These are phyloP conservation scores for Aeschynomene evenia DNA, from an alignment of 306 rosid species.

Conservation along the genomic window DNA sequence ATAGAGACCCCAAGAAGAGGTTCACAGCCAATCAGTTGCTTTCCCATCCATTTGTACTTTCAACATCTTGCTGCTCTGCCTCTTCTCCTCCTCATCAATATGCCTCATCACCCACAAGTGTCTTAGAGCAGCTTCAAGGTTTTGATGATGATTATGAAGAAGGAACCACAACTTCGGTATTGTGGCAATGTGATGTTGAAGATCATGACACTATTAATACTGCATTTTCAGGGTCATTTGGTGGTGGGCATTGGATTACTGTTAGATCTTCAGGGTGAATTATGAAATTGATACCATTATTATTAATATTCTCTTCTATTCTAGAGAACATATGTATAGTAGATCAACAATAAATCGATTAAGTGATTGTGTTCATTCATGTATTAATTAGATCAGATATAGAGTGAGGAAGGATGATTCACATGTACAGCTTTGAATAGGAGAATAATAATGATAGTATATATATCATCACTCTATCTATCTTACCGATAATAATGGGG, in stretches of 20 bases:
- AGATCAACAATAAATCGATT: no score
- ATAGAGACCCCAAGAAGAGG: conserved; percentile 56
- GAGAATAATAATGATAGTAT: no score
- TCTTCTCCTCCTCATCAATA: neutral
- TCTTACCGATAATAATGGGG: no score
- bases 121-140: conserved; percentile 33
- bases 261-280: conserved; percentile 49
- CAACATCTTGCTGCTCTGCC: no score
- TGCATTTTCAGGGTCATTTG: conserved; percentile 37
- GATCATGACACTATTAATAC: no score
- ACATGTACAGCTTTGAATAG: conserved; percentile 35
- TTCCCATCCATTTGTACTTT: conserved; percentile 61
- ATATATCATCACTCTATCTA: no score
- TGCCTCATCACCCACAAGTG: conserved; percentile 49
- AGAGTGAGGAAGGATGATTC: conserved; percentile 20
- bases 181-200: conserved; percentile 29
- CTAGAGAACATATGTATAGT: no score
- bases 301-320: no score
- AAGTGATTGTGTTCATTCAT: no score
- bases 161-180: neutral
- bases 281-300: no score
- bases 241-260: conserved; percentile 60
- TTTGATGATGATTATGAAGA: conserved; percentile 31
- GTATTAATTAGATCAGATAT: neutral
- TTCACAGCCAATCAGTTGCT: conserved; percentile 41